These are phyloP conservation scores for Phytophthora palmivora DNA, from an alignment of 352 stramenopile species.

Conservation along the genomic window DNA sequence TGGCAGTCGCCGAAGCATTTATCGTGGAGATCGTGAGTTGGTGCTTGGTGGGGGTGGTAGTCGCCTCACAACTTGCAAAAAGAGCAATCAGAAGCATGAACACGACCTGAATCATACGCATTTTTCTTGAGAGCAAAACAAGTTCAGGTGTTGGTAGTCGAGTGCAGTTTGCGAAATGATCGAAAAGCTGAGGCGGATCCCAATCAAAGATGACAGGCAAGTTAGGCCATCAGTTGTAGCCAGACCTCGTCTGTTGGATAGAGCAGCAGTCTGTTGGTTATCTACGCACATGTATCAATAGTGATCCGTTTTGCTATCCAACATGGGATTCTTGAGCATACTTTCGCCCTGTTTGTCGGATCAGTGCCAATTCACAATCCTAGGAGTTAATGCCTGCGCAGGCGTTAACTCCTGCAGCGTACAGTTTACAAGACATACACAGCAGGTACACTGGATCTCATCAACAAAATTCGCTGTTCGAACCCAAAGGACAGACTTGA, in stretches of 20 bases:
- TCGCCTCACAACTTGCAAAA: conserved; percentile 2
- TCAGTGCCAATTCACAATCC: conserved; percentile 23
- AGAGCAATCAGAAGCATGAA: conserved; percentile 8
- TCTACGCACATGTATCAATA: too few species aligned
- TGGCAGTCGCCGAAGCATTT: conserved; percentile 16
- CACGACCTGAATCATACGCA: conserved; percentile 19
- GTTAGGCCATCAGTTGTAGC: too few species aligned
- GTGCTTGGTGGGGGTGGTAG: conserved; percentile 10
- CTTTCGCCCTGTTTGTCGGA: conserved; percentile 15
- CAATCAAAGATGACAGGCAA: too few species aligned
- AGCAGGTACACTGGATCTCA: conserved; percentile 8
- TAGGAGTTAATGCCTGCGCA: conserved; percentile 4
- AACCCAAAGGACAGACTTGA: neutral
- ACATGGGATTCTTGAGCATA: conserved; percentile 18
- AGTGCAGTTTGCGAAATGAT: too few species aligned
- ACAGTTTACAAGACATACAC: conserved; percentile 6
- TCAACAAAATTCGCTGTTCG: conserved; percentile 8
- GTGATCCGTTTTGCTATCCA: conserved; percentile 11
- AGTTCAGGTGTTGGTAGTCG: conserved; percentile 1
- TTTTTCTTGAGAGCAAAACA: neutral
- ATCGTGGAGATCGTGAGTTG: conserved; percentile 15
- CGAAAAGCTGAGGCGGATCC: too few species aligned
- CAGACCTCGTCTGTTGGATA: too few species aligned
- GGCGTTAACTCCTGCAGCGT: too few species aligned
- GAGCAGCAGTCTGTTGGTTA: neutral